Conservation (phyloP, 768 basidiomycete species). For the Chalciporus pseudorubinellus region DNA sequence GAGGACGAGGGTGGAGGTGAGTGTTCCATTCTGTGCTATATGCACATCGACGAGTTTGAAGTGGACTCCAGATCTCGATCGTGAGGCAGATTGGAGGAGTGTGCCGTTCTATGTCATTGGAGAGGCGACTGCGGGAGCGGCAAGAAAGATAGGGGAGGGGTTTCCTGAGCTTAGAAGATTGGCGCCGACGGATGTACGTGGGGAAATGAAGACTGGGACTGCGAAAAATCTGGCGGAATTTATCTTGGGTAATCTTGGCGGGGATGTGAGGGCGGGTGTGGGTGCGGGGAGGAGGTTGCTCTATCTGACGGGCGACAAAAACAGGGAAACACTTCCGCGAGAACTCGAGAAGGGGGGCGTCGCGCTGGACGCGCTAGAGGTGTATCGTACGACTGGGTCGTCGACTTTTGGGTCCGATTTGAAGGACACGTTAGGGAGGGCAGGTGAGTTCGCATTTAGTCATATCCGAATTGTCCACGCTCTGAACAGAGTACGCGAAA, state of each 20-base stretch:
- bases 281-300: constrained; percentile 44
- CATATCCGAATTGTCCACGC: too few relatives aligned
- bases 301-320: constrained; percentile 88
- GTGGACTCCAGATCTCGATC: neutral
- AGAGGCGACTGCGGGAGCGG: constrained; percentile 51
- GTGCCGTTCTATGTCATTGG: constrained; percentile 83
- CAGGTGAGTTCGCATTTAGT: constrained; percentile 25
- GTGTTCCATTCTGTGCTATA: constrained; percentile 35
- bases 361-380: constrained; percentile 51
- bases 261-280: too few relatives aligned
- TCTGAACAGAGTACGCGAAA: too few relatives aligned
- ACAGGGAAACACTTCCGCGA: constrained; percentile 59
- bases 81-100: constrained; percentile 45
- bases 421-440: constrained; percentile 26
- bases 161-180: constrained; percentile 38
- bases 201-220: constrained; percentile 56
- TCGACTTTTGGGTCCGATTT: constrained; percentile 49
- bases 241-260: constrained; percentile 43
- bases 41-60: neutral
- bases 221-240: constrained; percentile 64
- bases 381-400: constrained; percentile 68
- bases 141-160: constrained; percentile 31
- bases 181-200: constrained; percentile 38
- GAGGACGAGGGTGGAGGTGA: constrained; percentile 43
- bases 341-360: constrained; percentile 49